Percentiles rank a stretch among this genome's conserved stretches.
Conservation (phyloP, 306 rosid genomes). For the Dryas octopetala region DNA sequence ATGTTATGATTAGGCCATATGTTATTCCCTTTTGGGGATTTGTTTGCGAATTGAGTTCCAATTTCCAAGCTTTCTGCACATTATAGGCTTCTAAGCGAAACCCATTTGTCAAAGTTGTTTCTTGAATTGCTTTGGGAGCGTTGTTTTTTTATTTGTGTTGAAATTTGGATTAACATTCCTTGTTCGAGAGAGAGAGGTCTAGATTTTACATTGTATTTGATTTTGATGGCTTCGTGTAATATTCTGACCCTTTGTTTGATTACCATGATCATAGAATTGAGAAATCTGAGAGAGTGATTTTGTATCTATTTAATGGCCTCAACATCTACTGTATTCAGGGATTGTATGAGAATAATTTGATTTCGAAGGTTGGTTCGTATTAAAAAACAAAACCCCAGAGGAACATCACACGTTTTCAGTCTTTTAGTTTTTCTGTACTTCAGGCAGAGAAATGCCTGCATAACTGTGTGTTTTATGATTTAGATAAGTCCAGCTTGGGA, state of each 20-base stretch:
- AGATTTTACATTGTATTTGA: background rate
- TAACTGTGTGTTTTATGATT: background rate
- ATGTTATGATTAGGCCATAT: slow-evolving; percentile 8
- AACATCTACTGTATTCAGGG: background rate
- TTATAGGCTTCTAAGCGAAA: background rate
- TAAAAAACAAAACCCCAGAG: no score
- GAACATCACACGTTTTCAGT: no score
- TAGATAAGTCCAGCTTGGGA: background rate
- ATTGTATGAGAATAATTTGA: background rate
- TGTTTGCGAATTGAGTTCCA: background rate
- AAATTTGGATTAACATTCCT: background rate
- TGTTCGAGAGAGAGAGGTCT: background rate
- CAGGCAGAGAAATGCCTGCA: no score
- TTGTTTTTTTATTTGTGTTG: background rate
- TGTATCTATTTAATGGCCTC: background rate
- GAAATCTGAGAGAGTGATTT: background rate
- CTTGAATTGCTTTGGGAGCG: background rate
- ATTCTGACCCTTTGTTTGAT: background rate
- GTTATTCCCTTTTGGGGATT: background rate
- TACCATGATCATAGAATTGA: background rate
- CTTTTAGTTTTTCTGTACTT: no score
- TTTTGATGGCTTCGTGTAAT: background rate
- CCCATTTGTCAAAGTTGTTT: background rate
- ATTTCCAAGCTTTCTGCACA: slow-evolving; percentile 3
- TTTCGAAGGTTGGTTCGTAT: background rate